Conservation (phyloP, 305 asterid species). For the Fraxinus greggii region DNA sequence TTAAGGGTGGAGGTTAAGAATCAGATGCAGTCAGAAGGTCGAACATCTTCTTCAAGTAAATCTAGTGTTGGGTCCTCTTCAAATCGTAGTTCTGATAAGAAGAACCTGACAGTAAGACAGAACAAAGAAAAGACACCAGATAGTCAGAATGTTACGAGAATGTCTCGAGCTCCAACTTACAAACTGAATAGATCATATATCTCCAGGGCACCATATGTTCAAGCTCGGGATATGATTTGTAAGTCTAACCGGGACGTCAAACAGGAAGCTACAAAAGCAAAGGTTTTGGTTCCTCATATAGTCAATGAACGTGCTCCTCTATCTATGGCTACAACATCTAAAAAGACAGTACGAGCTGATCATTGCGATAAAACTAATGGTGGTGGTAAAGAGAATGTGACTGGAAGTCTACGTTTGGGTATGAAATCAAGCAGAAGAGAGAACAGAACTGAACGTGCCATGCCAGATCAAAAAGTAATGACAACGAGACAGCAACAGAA, state of each 20-base stretch:
- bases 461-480: conserved; percentile 4
- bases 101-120: conserved; percentile 9
- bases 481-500: conserved; percentile 19
- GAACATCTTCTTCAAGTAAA: conserved; percentile 40
- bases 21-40: conserved; percentile 30
- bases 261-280: conserved; percentile 11
- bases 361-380: conserved; percentile 9
- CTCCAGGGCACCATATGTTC: conserved; percentile 17
- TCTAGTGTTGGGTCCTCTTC: conserved; percentile 44
- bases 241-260: conserved; percentile 7
- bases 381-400: conserved; percentile 31
- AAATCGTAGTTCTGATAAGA: conserved; percentile 16
- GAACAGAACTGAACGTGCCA: conserved; percentile 15
- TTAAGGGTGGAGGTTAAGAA: conserved; percentile 33
- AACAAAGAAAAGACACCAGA: conserved; percentile 31
- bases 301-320: conserved; percentile 14
- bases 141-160: conserved; percentile 22
- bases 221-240: conserved; percentile 6
- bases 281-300: conserved; percentile 21
- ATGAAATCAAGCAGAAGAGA: conserved; percentile 14
- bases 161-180: not conserved
- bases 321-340: conserved; percentile 13
- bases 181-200: conserved; percentile 6
- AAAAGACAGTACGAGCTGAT: conserved; percentile 16
- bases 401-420: conserved; percentile 10